Evolutionary conservation across 306 rosid genomes (phyloP).

Genomic region (Purshia tridentata): DNA sequence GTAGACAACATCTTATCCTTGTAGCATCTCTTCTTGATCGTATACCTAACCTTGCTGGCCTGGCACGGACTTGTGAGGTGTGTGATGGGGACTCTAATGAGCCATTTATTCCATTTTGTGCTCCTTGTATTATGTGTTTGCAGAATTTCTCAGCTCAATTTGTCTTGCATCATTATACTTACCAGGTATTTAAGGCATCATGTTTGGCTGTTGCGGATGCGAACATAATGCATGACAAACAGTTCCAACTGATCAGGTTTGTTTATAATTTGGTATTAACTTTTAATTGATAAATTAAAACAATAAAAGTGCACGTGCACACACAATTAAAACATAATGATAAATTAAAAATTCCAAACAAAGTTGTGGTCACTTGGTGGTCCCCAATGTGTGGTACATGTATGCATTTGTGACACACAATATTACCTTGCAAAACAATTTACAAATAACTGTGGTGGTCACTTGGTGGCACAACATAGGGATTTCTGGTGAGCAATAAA

Average conservation of each 20-base stretch:
- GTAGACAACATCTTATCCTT: slow-evolving; percentile 63
- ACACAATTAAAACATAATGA: too few species aligned
- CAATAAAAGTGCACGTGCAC: too few species aligned
- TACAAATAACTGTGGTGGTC: too few species aligned
- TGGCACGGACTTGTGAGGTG: slow-evolving; percentile 97
- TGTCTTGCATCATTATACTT: slow-evolving; percentile 20
- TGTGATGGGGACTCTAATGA: neutral
- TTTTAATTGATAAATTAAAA: too few species aligned
- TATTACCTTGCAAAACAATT: too few species aligned
- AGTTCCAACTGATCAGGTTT: slow-evolving; percentile 93
- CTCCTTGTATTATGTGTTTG: slow-evolving; percentile 2
- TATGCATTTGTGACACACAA: too few species aligned
- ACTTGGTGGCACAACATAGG: neutral
- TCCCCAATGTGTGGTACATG: too few species aligned
- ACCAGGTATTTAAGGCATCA: slow-evolving; percentile 82
- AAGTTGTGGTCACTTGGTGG: too few species aligned
- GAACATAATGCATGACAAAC: slow-evolving; percentile 68
- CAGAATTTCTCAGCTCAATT: neutral
- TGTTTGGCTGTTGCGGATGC: slow-evolving; percentile 70
- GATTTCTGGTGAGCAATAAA: neutral
- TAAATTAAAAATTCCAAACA: too few species aligned
- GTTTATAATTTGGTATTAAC: slow-evolving; percentile 8
- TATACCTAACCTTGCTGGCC: slow-evolving; percentile 93
- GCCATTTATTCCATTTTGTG: neutral
- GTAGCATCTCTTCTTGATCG: slow-evolving; percentile 95